Conservation (phyloP, 768 basidiomycete species). For the Lepiota brunneoincarnata region DNA sequence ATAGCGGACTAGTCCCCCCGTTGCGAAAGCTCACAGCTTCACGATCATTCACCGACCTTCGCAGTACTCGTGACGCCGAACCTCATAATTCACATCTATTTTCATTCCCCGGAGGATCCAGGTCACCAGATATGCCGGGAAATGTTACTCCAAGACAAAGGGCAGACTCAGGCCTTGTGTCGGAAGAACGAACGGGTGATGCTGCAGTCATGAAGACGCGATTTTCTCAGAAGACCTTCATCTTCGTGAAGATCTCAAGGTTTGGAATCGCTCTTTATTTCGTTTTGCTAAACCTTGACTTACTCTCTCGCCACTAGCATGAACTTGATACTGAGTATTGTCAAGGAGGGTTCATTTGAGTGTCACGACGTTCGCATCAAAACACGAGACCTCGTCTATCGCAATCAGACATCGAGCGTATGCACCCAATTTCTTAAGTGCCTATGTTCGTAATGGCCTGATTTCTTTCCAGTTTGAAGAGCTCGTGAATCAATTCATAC, state of each 20-base stretch:
- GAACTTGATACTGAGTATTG: conserved; percentile 71
- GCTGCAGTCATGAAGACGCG: conserved; percentile 81
- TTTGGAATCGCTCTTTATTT: conserved; percentile 23
- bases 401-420: conserved; percentile 82
- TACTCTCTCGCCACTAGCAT: conserved; percentile 38
- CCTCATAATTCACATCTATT: conserved; percentile 24
- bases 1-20: conserved; percentile 23
- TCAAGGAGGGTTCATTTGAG: conserved; percentile 83
- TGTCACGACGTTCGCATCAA: conserved; percentile 76
- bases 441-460: background rate
- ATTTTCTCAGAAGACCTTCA: conserved; percentile 81
- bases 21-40: conserved; percentile 56
- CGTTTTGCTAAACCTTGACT: conserved; percentile 13
- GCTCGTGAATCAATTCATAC: conserved; percentile 75
- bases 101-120: background rate
- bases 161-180: background rate
- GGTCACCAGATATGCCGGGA: background rate
- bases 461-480: conserved; percentile 64
- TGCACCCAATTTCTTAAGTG: conserved; percentile 22
- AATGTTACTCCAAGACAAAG: background rate
- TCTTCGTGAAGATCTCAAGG: conserved; percentile 76
- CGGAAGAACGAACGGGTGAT: conserved; percentile 33
- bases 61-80: conserved; percentile 37
- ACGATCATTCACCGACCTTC: conserved; percentile 70
- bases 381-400: conserved; percentile 78